phyloP scores from a whole-genome alignment of 208 protist genomes.

The Acanthamoeba sp. region DNA sequence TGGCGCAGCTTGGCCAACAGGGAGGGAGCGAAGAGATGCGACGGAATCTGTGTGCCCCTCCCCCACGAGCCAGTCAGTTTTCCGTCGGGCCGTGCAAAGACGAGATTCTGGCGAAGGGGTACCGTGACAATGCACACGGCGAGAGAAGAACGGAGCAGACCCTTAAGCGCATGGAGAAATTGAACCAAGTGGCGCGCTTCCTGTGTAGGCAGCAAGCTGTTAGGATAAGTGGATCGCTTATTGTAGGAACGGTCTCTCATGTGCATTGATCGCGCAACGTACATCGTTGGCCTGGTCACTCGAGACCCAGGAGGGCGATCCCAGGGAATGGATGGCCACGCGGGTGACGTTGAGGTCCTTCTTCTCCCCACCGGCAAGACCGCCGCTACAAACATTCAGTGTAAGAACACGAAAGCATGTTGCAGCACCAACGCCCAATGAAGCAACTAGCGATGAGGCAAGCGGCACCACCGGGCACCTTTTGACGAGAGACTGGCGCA shows the following conservation, averaged over 20 bases:
- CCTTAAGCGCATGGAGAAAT: slow-evolving; percentile 79
- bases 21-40: slow-evolving; percentile 66
- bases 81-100: too few species aligned
- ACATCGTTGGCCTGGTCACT: neutral
- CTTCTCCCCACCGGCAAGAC: slow-evolving; percentile 11
- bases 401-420: too few species aligned
- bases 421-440: too few species aligned
- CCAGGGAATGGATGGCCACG: slow-evolving; percentile 50
- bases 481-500: neutral
- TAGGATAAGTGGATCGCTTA: too few species aligned
- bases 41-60: too few species aligned
- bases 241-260: too few species aligned
- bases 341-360: slow-evolving; percentile 66
- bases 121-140: slow-evolving; percentile 77
- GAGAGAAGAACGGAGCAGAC: slow-evolving; percentile 77
- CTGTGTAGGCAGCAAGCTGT: neutral
- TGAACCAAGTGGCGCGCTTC: slow-evolving; percentile 64
- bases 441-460: too few species aligned
- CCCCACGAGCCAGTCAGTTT: too few species aligned
- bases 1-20: slow-evolving; percentile 76
- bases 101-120: too few species aligned
- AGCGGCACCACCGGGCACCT: neutral
- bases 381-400: too few species aligned
- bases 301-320: neutral
- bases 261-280: too few species aligned